Percentiles rank a stretch among this genome's conserved stretches.
Conservation (phyloP, 2,329 filamentous ascomycete genomes). For the Arachnopeziza araneosa region DNA sequence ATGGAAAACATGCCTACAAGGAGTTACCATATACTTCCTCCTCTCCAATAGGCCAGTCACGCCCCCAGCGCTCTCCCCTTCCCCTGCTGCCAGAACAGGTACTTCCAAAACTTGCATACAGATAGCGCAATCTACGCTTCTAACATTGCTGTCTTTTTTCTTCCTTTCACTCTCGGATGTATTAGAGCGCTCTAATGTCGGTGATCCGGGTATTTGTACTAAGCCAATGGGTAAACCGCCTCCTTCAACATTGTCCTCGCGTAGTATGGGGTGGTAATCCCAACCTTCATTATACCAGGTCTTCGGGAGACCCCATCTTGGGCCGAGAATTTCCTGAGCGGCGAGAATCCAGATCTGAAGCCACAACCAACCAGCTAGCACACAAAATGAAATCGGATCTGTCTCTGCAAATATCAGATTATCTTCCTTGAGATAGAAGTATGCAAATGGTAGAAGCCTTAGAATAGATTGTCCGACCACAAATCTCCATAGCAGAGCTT, state of each 20-base stretch:
- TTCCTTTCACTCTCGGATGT: conserved; percentile 33
- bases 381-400: conserved; percentile 58
- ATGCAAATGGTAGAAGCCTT: conserved; percentile 73
- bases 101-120: conserved; percentile 91
- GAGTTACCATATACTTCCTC: conserved; percentile 92
- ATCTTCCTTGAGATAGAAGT: conserved; percentile 72
- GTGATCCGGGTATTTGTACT: conserved; percentile 32
- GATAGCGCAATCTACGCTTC: conserved; percentile 84
- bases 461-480: conserved; percentile 77
- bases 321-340: conserved; percentile 79
- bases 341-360: conserved; percentile 73
- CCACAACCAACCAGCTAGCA: conserved; percentile 77
- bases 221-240: conserved; percentile 77
- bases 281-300: conserved; percentile 70
- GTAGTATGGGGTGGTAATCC: conserved; percentile 89
- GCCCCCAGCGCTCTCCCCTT: conserved; percentile 40
- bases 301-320: conserved; percentile 75
- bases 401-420: conserved; percentile 77
- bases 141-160: conserved; percentile 38
- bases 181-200: conserved; percentile 14
- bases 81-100: conserved; percentile 63
- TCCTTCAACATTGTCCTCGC: conserved; percentile 75
- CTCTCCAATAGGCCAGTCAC: conserved; percentile 69
- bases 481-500: conserved; percentile 87
- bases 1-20: conserved; percentile 94